Evolutionary conservation across 768 basidiomycete species (phyloP).

Genomic region (Pulveroboletus sp.): DNA sequence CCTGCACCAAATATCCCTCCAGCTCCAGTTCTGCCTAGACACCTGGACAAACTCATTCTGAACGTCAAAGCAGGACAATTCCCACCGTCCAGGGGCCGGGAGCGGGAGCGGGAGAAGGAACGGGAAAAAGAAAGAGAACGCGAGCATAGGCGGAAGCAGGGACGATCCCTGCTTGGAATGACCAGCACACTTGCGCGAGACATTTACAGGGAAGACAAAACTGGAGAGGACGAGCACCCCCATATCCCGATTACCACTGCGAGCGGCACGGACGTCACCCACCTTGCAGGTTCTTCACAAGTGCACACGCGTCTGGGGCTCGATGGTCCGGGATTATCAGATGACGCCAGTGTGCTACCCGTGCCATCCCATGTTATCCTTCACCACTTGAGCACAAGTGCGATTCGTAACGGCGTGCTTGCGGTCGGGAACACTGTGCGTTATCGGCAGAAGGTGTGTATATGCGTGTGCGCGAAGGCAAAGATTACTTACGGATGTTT

Average conservation of each 20-base stretch:
- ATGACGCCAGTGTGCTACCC: constrained; percentile 87
- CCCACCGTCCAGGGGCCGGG: constrained; percentile 31
- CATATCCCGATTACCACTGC: constrained; percentile 37
- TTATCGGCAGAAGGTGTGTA: constrained; percentile 81
- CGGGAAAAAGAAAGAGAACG: constrained; percentile 33
- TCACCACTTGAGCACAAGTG: constrained; percentile 92
- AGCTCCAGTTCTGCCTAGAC: constrained; percentile 83
- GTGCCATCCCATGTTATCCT: constrained; percentile 93
- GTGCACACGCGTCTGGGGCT: constrained; percentile 32
- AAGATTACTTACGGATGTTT: constrained; percentile 16
- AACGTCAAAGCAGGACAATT: constrained; percentile 45
- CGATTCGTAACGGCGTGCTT: constrained; percentile 88
- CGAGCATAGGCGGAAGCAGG: constrained; percentile 29
- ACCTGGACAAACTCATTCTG: constrained; percentile 91
- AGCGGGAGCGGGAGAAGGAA: constrained; percentile 35
- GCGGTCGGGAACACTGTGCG: constrained; percentile 90
- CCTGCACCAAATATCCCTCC: constrained; percentile 80
- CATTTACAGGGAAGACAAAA: constrained; percentile 21
- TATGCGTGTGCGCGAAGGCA: constrained; percentile 2
- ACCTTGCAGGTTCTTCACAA: constrained; percentile 22
- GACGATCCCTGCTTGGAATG: constrained; percentile 34
- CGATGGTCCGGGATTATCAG: constrained; percentile 50
- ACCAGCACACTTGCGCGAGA: constrained; percentile 33
- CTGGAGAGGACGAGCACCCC: constrained; percentile 19
- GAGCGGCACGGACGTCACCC: constrained; percentile 37